phyloP scores from a whole-genome alignment of 192 early-diverging fungal species.

The Coemansia sp. region DNA sequence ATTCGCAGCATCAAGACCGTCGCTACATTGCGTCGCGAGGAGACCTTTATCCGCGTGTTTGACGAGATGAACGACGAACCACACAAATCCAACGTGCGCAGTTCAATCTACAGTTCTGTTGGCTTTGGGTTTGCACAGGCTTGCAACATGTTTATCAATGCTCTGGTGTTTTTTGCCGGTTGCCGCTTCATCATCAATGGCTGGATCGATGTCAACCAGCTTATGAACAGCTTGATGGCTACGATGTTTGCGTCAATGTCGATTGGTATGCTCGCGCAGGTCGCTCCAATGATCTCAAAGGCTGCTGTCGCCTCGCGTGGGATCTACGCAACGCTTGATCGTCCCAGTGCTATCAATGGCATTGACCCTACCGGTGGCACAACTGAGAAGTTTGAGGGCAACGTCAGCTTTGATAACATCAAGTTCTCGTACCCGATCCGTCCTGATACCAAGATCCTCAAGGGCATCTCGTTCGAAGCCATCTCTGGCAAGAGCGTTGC shows the following conservation, averaged over 20 bases:
- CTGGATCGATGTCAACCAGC: slow-evolving; percentile 42
- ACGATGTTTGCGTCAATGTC: slow-evolving; percentile 58
- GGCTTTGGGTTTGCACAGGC: slow-evolving; percentile 58
- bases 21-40: slow-evolving; percentile 64
- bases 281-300: slow-evolving; percentile 59
- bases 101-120: slow-evolving; percentile 42
- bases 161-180: slow-evolving; percentile 60
- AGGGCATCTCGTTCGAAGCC: slow-evolving; percentile 51
- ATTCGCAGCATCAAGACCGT: slow-evolving; percentile 85
- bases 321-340: slow-evolving; percentile 53
- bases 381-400: slow-evolving; percentile 29
- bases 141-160: slow-evolving; percentile 56
- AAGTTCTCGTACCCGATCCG: slow-evolving; percentile 40
- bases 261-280: slow-evolving; percentile 52
- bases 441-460: slow-evolving; percentile 40
- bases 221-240: slow-evolving; percentile 49
- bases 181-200: slow-evolving; percentile 52
- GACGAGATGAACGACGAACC: slow-evolving; percentile 46
- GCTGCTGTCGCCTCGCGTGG: slow-evolving; percentile 57
- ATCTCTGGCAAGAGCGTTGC: slow-evolving; percentile 68
- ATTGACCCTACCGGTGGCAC: slow-evolving; percentile 24
- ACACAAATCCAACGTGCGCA: slow-evolving; percentile 40
- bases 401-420: slow-evolving; percentile 22
- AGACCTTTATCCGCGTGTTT: slow-evolving; percentile 47
- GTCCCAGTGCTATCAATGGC: slow-evolving; percentile 50